These are phyloP conservation scores for Blepharisma japonicum DNA, from an alignment of 73 alveolate genomes.

Conservation along the genomic window DNA sequence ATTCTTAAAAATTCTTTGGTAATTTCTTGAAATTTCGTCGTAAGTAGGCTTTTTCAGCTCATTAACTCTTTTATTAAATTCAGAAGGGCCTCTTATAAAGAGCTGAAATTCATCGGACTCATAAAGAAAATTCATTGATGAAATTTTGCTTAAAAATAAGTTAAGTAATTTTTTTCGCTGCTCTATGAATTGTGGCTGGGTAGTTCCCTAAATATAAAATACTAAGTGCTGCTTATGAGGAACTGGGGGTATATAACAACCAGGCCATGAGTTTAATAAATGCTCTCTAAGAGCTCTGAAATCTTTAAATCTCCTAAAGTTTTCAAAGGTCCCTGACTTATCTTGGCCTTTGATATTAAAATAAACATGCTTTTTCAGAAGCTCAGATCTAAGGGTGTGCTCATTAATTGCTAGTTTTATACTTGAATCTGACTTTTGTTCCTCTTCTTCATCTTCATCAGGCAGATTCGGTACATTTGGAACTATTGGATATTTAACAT, in stretches of 20 bases:
- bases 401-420: background rate
- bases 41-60: background rate
- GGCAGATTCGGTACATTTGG: too few relatives aligned
- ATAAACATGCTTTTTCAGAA: slow-evolving; percentile 18
- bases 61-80: slow-evolving; percentile 20
- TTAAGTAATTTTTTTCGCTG: slow-evolving; percentile 36
- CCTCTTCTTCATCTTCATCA: too few relatives aligned
- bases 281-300: slow-evolving; percentile 46
- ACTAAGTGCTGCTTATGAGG: slow-evolving; percentile 62
- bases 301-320: slow-evolving; percentile 53
- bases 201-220: slow-evolving; percentile 29
- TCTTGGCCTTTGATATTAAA: slow-evolving; percentile 52
- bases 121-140: slow-evolving; percentile 36
- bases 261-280: slow-evolving; percentile 47
- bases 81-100: slow-evolving; percentile 40
- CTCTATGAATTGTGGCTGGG: slow-evolving; percentile 32
- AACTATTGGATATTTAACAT: too few relatives aligned
- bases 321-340: slow-evolving; percentile 49
- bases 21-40: background rate
- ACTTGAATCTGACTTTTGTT: too few relatives aligned
- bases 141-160: slow-evolving; percentile 36
- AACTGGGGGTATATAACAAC: slow-evolving; percentile 58
- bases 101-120: slow-evolving; percentile 47
- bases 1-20: background rate
- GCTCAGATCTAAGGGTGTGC: background rate